Base-by-base conservation (phyloP, 495 filamentous ascomycete genomes). In the Neurospora cerealis region DNA sequence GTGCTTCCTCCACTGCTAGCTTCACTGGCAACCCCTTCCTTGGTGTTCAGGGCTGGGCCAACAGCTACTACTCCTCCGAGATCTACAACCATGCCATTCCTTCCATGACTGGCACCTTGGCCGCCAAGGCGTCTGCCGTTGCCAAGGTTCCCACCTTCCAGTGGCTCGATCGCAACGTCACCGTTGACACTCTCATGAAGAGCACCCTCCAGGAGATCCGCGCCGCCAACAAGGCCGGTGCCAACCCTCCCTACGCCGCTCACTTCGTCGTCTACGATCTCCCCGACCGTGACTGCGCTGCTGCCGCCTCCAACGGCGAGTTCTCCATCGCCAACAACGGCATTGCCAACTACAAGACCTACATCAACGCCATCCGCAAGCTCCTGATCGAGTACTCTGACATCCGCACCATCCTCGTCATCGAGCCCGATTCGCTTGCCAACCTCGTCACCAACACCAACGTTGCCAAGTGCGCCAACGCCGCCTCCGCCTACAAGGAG, bases 381-480 rank as follows among this genome's bases (percentile, higher is more conserved):
- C 82, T 83, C 72, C 76, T 89, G 73, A 82, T 85, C 77, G 81
- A 82, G 36, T 87, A 86, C 83, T 85, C 88, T 70, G 86, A 88
- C 78, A 83, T 85, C 71, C 83, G 86, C 72, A 81, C 86, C 71
- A 81, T 84, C 72, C 83, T 92, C 39, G 83, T 90, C 77, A 85
- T 87, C 74, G 92, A 95, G 82, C 93, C 93, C 72, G 93, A 94
- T 82, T 92, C 90, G 70, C 86, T 94, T 54, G 89, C 91, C 76
- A 95, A 95, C 85, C 81, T 94, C 79, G 89, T 94, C 75, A 95
- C 93, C 81, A 94, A 95, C 83, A 77, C 88, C 80, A 83, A 83
- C 77, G 84, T 91, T 24, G 73, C 84, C 36, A 92, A 91, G 76
- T 95, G 93, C 82, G 76, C 87, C 62, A 83, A 86, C 75, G 88